Evolutionary conservation across 2,329 filamentous ascomycete genomes (phyloP).

Genomic region (Arthrobotrys sphaeroides): DNA sequence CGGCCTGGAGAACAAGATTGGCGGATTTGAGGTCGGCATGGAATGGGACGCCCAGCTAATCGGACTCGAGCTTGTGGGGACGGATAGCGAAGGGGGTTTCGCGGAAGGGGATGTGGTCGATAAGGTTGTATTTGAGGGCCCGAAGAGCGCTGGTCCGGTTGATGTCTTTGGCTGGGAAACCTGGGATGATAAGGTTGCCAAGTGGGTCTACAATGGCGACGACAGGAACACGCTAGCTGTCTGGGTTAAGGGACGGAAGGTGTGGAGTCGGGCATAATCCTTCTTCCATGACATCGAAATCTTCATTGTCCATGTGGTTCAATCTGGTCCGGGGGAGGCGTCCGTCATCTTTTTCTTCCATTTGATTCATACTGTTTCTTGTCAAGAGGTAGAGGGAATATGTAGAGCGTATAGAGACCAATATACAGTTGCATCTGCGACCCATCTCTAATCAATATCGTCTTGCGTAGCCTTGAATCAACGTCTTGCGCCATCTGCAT

Average conservation of each 20-base stretch:
- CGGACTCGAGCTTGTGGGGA: constrained; percentile 66
- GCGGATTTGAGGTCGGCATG: constrained; percentile 85
- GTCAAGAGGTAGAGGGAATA: background rate
- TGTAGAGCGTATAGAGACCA: background rate
- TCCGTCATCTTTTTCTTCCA: background rate
- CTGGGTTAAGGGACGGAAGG: constrained; percentile 86
- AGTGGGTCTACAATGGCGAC: constrained; percentile 95
- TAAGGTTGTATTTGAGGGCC: constrained; percentile 55
- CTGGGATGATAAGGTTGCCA: constrained; percentile 86
- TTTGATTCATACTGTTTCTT: background rate
- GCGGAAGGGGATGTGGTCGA: constrained; percentile 62
- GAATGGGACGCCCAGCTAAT: constrained; percentile 92
- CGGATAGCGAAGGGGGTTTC: constrained; percentile 55
- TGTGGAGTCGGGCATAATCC: constrained; percentile 61
- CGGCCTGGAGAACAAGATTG: constrained; percentile 75
- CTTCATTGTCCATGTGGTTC: background rate
- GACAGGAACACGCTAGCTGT: constrained; percentile 88
- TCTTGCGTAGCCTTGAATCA: too few relatives aligned
- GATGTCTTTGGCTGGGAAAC: constrained; percentile 91
- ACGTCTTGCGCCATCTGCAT: too few relatives aligned
- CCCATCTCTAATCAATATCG: background rate
- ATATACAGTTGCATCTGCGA: background rate
- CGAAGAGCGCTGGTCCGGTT: constrained; percentile 70
- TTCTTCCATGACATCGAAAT: background rate
- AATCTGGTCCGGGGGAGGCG: background rate